These are phyloP conservation scores for Noccaea caerulescens DNA, from an alignment of 345 rosid species.

Conservation along the genomic window DNA sequence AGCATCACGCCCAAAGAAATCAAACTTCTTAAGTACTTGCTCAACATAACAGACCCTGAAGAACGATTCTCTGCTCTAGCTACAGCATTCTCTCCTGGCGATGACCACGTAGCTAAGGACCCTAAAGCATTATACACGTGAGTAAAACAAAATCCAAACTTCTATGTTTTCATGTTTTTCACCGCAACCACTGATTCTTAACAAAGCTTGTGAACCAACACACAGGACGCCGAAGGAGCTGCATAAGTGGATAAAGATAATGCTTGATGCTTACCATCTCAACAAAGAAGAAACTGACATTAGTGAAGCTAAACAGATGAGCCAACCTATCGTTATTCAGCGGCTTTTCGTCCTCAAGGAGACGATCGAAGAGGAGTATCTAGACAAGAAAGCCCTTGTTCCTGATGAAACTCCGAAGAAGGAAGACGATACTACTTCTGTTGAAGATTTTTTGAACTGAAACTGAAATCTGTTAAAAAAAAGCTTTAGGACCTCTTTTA, in stretches of 20 bases:
- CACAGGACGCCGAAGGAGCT: constrained; percentile 88
- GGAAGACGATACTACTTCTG: constrained; percentile 39
- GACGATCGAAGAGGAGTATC: constrained; percentile 83
- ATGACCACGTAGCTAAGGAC: constrained; percentile 72
- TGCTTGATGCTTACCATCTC: constrained; percentile 85
- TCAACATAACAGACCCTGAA: constrained; percentile 91
- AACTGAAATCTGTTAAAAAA: constrained; percentile 31
- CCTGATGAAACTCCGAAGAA: constrained; percentile 31
- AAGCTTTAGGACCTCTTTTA: constrained; percentile 2
- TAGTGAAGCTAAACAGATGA: constrained; percentile 80
- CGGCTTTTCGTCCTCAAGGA: constrained; percentile 84
- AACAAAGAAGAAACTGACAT: constrained; percentile 82
- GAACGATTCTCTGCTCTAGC: constrained; percentile 95
- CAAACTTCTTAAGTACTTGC: constrained; percentile 77
- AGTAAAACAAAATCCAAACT: too few species aligned
- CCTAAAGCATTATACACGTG: constrained; percentile 82
- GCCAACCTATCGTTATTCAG: constrained; percentile 87
- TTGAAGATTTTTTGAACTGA: constrained; percentile 48
- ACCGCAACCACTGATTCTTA: constrained; percentile 1
- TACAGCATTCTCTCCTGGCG: constrained; percentile 78
- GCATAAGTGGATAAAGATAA: constrained; percentile 86
- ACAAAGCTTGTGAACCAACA: constrained; percentile 2
- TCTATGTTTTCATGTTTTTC: constrained; percentile 12
- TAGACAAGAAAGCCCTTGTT: constrained; percentile 46
- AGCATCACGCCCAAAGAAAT: constrained; percentile 91